Evolutionary conservation across 371 early-diverging fungal species (phyloP).

Genomic region (Thermomucor indicae-seudaticae): DNA sequence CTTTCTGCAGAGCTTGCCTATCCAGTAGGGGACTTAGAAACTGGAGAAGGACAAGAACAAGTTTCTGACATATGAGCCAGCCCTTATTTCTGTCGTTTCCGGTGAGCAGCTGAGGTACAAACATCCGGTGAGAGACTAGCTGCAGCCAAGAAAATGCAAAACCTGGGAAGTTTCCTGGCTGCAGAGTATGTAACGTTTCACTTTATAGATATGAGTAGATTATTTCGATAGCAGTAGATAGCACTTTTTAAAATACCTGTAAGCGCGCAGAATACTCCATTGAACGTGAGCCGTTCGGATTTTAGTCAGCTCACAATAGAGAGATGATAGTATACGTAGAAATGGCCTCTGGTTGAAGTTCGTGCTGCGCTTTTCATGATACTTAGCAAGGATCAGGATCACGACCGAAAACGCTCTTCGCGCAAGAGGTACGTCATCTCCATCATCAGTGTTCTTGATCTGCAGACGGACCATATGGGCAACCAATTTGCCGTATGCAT

Average conservation of each 20-base stretch:
- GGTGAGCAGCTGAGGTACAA: conserved; percentile 79
- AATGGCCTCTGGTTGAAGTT: conserved; percentile 90
- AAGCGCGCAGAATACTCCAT: conserved; percentile 21
- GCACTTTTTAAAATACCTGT: not conserved
- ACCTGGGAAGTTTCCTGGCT: conserved; percentile 85
- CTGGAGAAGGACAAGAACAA: conserved; percentile 74
- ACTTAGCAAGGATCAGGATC: conserved; percentile 76
- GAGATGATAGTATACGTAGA: conserved; percentile 79
- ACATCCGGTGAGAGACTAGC: conserved; percentile 85
- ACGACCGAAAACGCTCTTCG: conserved; percentile 81
- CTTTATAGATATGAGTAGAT: conserved; percentile 40
- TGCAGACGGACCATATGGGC: conserved; percentile 58
- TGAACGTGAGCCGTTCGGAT: conserved; percentile 30
- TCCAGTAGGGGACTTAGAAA: conserved; percentile 82
- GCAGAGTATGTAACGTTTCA: conserved; percentile 80
- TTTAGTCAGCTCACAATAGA: conserved; percentile 75
- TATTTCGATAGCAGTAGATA: conserved; percentile 31
- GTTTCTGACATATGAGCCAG: conserved; percentile 81
- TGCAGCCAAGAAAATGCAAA: conserved; percentile 96
- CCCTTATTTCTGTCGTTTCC: conserved; percentile 37
- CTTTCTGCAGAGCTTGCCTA: conserved; percentile 50
- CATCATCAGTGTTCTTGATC: conserved; percentile 34
- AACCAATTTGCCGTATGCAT: conserved; percentile 79
- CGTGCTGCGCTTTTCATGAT: conserved; percentile 71
- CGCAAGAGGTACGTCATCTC: conserved; percentile 55